Conservation (phyloP, 2,329 filamentous ascomycete species). For the Plectosphaerella plurivora region DNA sequence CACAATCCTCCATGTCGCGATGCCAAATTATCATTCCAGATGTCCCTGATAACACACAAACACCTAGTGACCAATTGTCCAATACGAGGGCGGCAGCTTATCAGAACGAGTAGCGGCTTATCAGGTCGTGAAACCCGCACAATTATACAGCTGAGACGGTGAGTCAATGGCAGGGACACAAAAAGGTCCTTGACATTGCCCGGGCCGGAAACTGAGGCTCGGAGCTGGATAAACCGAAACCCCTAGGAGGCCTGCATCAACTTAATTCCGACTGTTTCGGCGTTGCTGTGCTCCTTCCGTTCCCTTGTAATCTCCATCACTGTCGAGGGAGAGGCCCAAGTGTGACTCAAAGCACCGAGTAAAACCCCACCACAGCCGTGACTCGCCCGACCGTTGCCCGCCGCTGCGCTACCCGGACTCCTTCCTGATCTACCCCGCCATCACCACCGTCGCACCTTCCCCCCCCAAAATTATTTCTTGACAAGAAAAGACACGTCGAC, state of each 20-base stretch:
- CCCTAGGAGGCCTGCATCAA: too few species aligned
- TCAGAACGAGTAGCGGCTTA: not conserved
- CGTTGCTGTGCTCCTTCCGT: too few species aligned
- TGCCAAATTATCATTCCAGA: not conserved
- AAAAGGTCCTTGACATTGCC: not conserved
- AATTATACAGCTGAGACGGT: not conserved
- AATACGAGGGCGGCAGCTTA: slow-evolving; percentile 2
- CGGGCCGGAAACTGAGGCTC: not conserved
- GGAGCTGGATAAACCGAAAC: not conserved
- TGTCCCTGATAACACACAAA: not conserved
- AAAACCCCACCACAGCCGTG: slow-evolving; percentile 2
- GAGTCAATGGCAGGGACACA: not conserved
- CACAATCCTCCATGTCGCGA: too few species aligned
- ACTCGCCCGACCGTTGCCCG: not conserved
- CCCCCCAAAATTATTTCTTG: not conserved
- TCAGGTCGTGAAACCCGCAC: slow-evolving; percentile 1
- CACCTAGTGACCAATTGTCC: not conserved
- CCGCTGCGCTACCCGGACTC: not conserved
- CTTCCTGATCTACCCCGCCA: slow-evolving; percentile 1
- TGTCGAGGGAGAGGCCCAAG: not conserved
- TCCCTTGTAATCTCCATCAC: too few species aligned
- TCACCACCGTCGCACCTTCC: not conserved
- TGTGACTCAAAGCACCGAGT: not conserved
- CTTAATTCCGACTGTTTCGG: too few species aligned
- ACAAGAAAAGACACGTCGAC: not conserved